Percentiles rank a stretch among this genome's conserved stretches.
phyloP scores from a whole-genome alignment of 352 stramenopile genomes.

The Globisporangium emineosum region DNA sequence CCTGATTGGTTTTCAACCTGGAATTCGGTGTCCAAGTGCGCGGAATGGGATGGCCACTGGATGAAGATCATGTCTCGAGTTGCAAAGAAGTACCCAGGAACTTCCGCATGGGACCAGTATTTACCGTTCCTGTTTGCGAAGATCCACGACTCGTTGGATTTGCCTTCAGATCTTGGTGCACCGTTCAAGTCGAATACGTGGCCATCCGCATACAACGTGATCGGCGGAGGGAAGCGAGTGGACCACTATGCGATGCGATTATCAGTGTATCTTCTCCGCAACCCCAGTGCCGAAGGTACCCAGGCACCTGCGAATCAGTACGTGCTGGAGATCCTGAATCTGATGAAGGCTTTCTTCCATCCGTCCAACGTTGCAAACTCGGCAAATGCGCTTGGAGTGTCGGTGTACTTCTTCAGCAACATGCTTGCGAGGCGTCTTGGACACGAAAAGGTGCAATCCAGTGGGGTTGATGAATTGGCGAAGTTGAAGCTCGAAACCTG shows the following conservation, averaged over 20 bases:
- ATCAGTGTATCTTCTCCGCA: conserved; percentile 47
- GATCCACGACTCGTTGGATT: conserved; percentile 49
- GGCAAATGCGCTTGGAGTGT: conserved; percentile 47
- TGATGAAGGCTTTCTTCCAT: conserved; percentile 71
- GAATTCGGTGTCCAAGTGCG: conserved; percentile 45
- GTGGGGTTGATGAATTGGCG: background rate
- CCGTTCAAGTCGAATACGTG: conserved; percentile 63
- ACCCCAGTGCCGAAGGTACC: conserved; percentile 15
- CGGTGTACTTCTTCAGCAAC: conserved; percentile 53
- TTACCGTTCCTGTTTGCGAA: conserved; percentile 68
- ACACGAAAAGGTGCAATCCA: conserved; percentile 33
- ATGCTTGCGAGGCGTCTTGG: conserved; percentile 50
- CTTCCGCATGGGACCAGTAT: conserved; percentile 26
- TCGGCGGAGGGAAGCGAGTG: conserved; percentile 58
- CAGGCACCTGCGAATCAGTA: conserved; percentile 35
- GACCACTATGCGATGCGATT: conserved; percentile 53
- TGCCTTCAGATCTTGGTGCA: conserved; percentile 64
- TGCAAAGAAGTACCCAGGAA: conserved; percentile 42
- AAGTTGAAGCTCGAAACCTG: conserved; percentile 32
- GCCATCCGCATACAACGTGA: conserved; percentile 40
- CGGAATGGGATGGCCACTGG: conserved; percentile 72
- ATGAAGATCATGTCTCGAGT: conserved; percentile 70
- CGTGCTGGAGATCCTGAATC: conserved; percentile 52
- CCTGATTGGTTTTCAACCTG: conserved; percentile 58
- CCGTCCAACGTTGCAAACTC: conserved; percentile 66